A percentile compares a stretch with the other conserved stretches of the same genome.
Conservation (phyloP, 495 filamentous ascomycete species). For the Aspergillus campestris region DNA sequence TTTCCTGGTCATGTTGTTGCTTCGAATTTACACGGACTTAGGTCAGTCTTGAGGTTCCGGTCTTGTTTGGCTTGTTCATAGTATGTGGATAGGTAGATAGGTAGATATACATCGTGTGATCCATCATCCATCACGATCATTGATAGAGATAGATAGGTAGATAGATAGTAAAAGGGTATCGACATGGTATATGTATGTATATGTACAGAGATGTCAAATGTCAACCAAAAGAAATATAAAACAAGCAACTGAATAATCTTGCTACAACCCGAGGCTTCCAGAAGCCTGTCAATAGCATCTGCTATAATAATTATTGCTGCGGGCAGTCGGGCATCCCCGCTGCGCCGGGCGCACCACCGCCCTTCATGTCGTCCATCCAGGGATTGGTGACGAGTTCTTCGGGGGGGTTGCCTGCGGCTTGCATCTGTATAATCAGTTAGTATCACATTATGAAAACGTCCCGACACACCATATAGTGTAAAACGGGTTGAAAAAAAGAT, state of each 20-base stretch:
- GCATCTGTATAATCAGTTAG: constrained; percentile 56
- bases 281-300: constrained; percentile 3
- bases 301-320: constrained; percentile 25
- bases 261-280: too few relatives aligned
- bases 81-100: constrained; percentile 6
- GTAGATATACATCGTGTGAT: too few relatives aligned
- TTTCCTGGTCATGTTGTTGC: too few relatives aligned
- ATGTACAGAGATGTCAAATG: too few relatives aligned
- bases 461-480: constrained; percentile 1
- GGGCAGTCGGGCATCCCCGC: constrained; percentile 32
- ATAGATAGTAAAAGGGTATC: constrained; percentile 3
- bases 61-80: not conserved
- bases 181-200: constrained; percentile 11
- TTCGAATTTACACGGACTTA: too few relatives aligned
- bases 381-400: constrained; percentile 79
- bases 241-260: too few relatives aligned
- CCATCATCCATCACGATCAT: too few relatives aligned
- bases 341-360: constrained; percentile 11
- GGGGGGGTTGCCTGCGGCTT: constrained; percentile 85
- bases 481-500: not conserved
- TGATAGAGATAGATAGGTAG: too few relatives aligned
- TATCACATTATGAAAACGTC: not conserved
- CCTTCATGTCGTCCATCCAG: constrained; percentile 29
- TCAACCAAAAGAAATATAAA: too few relatives aligned
- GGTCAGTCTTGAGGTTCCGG: too few relatives aligned